A percentile compares a stretch with the other conserved stretches of the same genome.
Conservation (phyloP, 768 basidiomycete genomes). For the Floccularia luteovirens region DNA sequence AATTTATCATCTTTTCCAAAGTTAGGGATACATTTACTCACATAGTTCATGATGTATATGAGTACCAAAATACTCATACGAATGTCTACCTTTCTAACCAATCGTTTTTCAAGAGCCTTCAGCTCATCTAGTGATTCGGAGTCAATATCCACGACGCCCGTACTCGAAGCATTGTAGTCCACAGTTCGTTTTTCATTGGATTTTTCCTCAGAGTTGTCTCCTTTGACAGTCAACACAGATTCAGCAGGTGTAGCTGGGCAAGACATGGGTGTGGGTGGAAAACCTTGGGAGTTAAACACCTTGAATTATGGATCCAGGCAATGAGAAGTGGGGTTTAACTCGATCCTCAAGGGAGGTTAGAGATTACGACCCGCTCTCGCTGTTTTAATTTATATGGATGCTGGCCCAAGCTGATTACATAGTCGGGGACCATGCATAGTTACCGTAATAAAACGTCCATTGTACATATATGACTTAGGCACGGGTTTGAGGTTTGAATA, state of each 20-base stretch:
- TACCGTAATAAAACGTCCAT: too few species aligned
- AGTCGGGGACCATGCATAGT: too few species aligned
- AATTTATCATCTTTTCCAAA: not conserved
- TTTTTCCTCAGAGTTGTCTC: not conserved
- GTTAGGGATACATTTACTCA: constrained; percentile 5
- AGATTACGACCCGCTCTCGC: too few species aligned
- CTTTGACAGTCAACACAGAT: not conserved
- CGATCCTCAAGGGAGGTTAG: too few species aligned
- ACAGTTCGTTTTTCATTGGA: not conserved
- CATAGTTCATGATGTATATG: constrained; percentile 16
- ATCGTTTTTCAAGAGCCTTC: constrained; percentile 10
- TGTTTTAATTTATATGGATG: too few species aligned
- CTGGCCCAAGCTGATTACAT: too few species aligned
- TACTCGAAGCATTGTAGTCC: too few species aligned
- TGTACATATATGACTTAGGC: too few species aligned
- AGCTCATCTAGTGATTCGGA: not conserved
- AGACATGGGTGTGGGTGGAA: constrained; percentile 1
- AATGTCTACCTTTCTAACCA: constrained; percentile 29
- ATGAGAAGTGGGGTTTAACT: too few species aligned
- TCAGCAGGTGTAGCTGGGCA: not conserved
- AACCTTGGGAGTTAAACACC: too few species aligned
- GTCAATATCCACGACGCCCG: not conserved
- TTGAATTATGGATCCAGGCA: too few species aligned
- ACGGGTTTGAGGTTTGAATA: too few species aligned
- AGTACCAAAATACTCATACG: constrained; percentile 22